Evolutionary conservation across 345 rosid genomes (phyloP).

Genomic region (Populus tremula): DNA sequence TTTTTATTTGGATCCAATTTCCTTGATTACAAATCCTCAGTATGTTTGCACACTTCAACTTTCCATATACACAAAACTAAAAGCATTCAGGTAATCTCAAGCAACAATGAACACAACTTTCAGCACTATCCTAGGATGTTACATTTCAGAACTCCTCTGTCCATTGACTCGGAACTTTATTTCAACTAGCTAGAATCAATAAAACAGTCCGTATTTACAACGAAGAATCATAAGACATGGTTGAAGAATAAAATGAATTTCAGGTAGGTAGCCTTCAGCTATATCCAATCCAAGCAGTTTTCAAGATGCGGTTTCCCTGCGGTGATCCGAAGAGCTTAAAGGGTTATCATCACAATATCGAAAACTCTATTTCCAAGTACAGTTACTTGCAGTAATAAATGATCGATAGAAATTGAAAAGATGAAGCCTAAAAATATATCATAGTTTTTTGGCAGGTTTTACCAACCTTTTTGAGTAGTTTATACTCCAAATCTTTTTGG

Average conservation of each 20-base stretch:
- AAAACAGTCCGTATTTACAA: slow-evolving; percentile 33
- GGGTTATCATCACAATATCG: neutral
- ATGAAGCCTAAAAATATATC: neutral
- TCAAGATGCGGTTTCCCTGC: slow-evolving; percentile 31
- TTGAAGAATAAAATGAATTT: slow-evolving; percentile 34
- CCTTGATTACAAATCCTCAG: neutral
- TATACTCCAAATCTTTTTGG: slow-evolving; percentile 29
- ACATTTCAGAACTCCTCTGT: slow-evolving; percentile 8
- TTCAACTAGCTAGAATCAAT: slow-evolving; percentile 16
- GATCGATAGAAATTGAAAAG: neutral
- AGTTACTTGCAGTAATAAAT: neutral
- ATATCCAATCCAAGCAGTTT: slow-evolving; percentile 16
- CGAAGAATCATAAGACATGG: slow-evolving; percentile 27
- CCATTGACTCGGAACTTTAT: slow-evolving; percentile 14
- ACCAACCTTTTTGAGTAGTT: slow-evolving; percentile 33
- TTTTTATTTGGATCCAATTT: slow-evolving; percentile 4
- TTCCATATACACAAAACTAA: slow-evolving; percentile 17
- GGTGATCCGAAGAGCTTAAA: neutral
- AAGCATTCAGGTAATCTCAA: slow-evolving; percentile 5
- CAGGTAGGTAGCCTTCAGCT: slow-evolving; percentile 6
- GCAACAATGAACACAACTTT: slow-evolving; percentile 1
- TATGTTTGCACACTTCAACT: neutral
- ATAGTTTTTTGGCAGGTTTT: neutral
- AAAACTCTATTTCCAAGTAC: neutral
- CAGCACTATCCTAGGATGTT: slow-evolving; percentile 11